Evolutionary conservation across 345 rosid genomes (phyloP).

Genomic region (Cochlearia excelsa): DNA sequence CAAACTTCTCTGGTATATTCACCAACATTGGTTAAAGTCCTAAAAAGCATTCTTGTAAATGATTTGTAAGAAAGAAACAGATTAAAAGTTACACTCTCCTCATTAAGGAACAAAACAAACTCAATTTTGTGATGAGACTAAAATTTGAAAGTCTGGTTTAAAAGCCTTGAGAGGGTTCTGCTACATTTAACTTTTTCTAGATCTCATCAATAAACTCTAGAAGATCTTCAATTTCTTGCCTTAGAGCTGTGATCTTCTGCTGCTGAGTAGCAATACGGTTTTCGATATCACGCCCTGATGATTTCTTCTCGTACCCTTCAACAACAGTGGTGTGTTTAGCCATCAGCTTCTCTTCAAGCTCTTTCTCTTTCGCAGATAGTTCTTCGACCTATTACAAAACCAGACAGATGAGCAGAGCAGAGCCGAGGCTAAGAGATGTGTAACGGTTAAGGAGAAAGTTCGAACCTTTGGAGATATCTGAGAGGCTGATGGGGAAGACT

Average conservation of each 20-base stretch:
- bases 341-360: constrained; percentile 69
- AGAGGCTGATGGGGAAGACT: constrained; percentile 62
- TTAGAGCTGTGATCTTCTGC: constrained; percentile 60
- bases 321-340: constrained; percentile 56
- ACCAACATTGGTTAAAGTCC: constrained; percentile 46
- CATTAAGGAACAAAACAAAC: no score
- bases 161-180: neutral
- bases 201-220: constrained; percentile 76
- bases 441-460: neutral
- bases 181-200: constrained; percentile 30
- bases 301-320: constrained; percentile 41
- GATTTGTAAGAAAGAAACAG: constrained; percentile 7
- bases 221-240: constrained; percentile 86
- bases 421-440: constrained; percentile 11
- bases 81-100: neutral
- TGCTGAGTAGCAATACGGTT: constrained; percentile 65
- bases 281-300: constrained; percentile 66
- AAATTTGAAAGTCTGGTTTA: no score
- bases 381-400: constrained; percentile 61
- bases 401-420: neutral
- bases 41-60: constrained; percentile 24
- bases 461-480: constrained; percentile 75
- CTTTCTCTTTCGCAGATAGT: constrained; percentile 75
- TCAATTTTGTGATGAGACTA: no score
- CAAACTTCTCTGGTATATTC: constrained; percentile 90